A percentile compares a stretch with the other conserved stretches of the same genome.
Conservation (phyloP, 805 yeast genomes). For the Wickerhamomyces sydowiorum region DNA sequence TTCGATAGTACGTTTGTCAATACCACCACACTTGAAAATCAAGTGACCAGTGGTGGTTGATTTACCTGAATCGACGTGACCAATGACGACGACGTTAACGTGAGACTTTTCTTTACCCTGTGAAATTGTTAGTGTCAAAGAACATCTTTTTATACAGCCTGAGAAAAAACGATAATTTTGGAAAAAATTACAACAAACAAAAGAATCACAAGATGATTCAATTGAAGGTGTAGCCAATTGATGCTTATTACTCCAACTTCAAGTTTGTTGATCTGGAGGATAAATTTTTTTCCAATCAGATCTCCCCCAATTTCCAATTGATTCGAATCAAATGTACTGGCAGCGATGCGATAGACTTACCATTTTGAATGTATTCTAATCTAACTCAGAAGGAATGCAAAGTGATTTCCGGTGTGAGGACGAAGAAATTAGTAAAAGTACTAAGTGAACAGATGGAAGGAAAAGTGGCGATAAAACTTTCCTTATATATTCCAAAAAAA, state of each 20-base stretch:
- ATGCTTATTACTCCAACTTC: too few species aligned
- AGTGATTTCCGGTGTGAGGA: conserved; percentile 32
- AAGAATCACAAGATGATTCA: neutral
- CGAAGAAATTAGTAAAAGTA: conserved; percentile 12
- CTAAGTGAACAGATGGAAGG: conserved; percentile 4
- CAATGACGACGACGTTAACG: conserved; percentile 99
- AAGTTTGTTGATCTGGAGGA: neutral
- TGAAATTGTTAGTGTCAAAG: conserved; percentile 16
- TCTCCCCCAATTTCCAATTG: too few species aligned
- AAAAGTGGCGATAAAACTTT: conserved; percentile 4
- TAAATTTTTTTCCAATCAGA: neutral
- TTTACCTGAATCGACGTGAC: conserved; percentile 99
- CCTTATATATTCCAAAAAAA: conserved; percentile 2
- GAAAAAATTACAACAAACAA: neutral
- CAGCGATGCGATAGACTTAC: too few species aligned
- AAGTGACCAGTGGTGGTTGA: conserved; percentile 99
- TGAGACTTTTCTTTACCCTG: conserved; percentile 95
- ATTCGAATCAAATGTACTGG: too few species aligned
- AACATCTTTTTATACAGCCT: too few species aligned
- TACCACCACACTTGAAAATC: conserved; percentile 99
- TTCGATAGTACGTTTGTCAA: conserved; percentile 97
- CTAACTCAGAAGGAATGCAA: conserved; percentile 30
- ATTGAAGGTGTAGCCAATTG: too few species aligned
- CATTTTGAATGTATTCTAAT: conserved; percentile 8
- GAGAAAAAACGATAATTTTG: neutral